Percentiles rank a stretch among this genome's conserved stretches.
These are phyloP conservation scores for Vitis labrusca DNA, from an alignment of 164 flowering plant genomes.

Conservation along the genomic window DNA sequence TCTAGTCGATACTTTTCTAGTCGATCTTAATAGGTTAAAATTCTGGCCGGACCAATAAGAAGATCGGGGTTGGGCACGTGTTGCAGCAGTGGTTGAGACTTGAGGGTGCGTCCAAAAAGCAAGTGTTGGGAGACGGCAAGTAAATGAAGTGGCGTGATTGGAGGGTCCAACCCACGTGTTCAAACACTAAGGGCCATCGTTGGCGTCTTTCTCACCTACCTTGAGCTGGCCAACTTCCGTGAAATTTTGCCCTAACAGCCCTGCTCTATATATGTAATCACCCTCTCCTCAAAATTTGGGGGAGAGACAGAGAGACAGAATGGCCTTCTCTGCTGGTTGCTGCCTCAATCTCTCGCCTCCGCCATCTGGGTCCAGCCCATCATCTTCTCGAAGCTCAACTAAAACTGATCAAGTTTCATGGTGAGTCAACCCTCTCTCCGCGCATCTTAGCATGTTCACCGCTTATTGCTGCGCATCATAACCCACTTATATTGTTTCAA, in stretches of 20 bases:
- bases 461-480: too few relatives aligned
- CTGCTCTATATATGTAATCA: neutral
- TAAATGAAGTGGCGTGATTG: neutral
- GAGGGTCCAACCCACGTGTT: conserved; percentile 6
- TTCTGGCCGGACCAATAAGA: too few relatives aligned
- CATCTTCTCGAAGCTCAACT: neutral
- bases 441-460: too few relatives aligned
- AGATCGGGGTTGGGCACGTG: too few relatives aligned
- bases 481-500: too few relatives aligned
- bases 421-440: neutral
- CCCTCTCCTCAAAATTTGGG: neutral
- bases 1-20: too few relatives aligned
- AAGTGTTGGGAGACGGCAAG: conserved; percentile 11
- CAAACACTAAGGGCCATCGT: neutral
- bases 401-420: conserved; percentile 5
- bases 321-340: conserved; percentile 21
- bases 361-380: neutral
- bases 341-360: conserved; percentile 25
- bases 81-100: too few relatives aligned
- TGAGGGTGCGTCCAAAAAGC: too few relatives aligned
- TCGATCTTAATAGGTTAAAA: too few relatives aligned
- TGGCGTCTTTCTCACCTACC: neutral
- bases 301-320: neutral
- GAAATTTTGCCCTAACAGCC: neutral
- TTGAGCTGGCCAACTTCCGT: neutral